phyloP scores from a whole-genome alignment of 2,329 filamentous ascomycete species.

The Bipolaris zeicola region DNA sequence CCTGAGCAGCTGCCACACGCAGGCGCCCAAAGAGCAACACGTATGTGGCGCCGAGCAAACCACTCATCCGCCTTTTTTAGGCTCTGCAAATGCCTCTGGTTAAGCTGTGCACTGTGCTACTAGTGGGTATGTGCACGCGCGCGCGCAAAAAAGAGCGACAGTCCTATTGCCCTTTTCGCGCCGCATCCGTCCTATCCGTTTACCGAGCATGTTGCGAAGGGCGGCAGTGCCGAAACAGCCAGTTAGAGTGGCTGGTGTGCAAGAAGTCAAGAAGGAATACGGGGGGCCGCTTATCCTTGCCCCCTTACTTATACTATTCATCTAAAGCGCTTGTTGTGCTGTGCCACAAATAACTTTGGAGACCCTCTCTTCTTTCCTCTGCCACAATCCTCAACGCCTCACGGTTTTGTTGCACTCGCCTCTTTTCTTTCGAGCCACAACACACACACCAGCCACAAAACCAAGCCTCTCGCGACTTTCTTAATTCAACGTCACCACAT shows the following conservation, averaged over 20 bases:
- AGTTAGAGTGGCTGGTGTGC: neutral
- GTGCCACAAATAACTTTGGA: constrained; percentile 12
- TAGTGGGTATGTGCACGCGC: constrained; percentile 1
- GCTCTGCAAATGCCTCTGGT: constrained; percentile 2
- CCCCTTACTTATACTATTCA: neutral
- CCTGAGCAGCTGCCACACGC: constrained; percentile 1
- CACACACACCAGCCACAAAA: constrained; percentile 20
- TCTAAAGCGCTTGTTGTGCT: neutral
- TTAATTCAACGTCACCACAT: constrained; percentile 20
- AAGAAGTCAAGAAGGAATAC: constrained; percentile 8
- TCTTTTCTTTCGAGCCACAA: neutral
- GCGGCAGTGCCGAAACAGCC: neutral
- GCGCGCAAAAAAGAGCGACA: neutral
- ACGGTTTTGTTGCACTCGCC: constrained; percentile 16
- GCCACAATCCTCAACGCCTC: constrained; percentile 13
- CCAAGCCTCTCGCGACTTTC: neutral
- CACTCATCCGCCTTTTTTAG: constrained; percentile 2
- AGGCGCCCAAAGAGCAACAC: constrained; percentile 14
- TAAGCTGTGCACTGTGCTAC: neutral
- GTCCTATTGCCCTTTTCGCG: neutral
- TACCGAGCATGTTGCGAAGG: neutral
- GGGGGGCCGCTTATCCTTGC: neutral
- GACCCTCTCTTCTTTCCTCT: constrained; percentile 1
- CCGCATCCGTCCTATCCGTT: constrained; percentile 10
- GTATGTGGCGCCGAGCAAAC: constrained; percentile 22